phyloP scores from a whole-genome alignment of 331 rosid genomes.

The Quercus lobata region DNA sequence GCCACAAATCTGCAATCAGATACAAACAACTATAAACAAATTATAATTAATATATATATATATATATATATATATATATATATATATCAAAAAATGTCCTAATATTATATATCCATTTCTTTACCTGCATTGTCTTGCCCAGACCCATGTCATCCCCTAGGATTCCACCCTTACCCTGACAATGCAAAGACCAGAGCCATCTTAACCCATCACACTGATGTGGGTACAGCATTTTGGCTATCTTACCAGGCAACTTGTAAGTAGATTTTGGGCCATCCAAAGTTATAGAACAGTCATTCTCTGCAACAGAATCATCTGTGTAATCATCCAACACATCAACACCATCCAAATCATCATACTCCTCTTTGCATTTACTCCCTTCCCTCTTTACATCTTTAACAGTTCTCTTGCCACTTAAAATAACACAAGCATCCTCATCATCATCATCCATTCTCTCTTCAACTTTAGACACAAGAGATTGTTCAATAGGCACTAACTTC shows the following conservation, averaged over 20 bases:
- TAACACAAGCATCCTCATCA: conserved; percentile 30
- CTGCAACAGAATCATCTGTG: conserved; percentile 19
- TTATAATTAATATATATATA: not conserved
- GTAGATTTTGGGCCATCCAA: conserved; percentile 45
- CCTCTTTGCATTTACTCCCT: conserved; percentile 22
- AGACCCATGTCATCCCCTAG: conserved; percentile 98
- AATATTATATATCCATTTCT: not conserved
- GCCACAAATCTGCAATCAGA: conserved; percentile 72
- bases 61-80: not conserved
- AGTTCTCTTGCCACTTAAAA: conserved; percentile 20
- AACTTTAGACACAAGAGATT: not conserved
- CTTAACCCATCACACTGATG: conserved; percentile 87
- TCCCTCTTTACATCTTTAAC: conserved; percentile 10
- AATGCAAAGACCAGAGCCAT: conserved; percentile 96
- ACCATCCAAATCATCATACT: conserved; percentile 25
- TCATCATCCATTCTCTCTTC: conserved; percentile 20
- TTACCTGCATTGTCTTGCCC: conserved; percentile 99
- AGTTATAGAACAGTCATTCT: conserved; percentile 44
- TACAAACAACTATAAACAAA: conserved; percentile 4
- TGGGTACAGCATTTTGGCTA: conserved; percentile 72
- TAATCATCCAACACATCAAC: conserved; percentile 33
- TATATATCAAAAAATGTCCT: not conserved
- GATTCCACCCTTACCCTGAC: conserved; percentile 87
- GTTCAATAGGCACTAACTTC: conserved; percentile 2
- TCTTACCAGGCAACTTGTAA: conserved; percentile 56